Conservation (phyloP, 345 rosid species). For the Raphanus sativus region DNA sequence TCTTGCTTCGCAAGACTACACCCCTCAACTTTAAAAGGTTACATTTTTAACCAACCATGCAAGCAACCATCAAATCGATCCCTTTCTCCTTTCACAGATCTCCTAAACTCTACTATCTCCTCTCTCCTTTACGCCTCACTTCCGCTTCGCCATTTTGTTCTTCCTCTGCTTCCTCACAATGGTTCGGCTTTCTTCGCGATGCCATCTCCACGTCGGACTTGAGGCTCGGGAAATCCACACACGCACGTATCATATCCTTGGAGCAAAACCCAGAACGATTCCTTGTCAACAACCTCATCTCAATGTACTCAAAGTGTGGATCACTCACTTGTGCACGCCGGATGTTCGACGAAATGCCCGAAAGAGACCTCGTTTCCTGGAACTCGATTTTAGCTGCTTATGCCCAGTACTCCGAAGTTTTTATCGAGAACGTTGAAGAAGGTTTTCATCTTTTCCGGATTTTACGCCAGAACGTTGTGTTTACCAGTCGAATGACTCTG, state of each 20-base stretch:
- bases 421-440: conserved; percentile 32
- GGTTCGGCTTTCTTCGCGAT: conserved; percentile 56
- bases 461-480: conserved; percentile 39
- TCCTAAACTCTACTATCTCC: not conserved
- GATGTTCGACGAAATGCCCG: conserved; percentile 54
- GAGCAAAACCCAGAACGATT: conserved; percentile 47
- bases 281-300: conserved; percentile 52
- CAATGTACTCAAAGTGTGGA: conserved; percentile 54
- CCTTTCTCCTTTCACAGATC: conserved; percentile 18
- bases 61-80: conserved; percentile 20
- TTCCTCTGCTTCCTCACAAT: conserved; percentile 41
- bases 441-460: conserved; percentile 46
- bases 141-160: not conserved
- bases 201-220: conserved; percentile 49
- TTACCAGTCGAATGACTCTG: conserved; percentile 48
- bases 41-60: conserved; percentile 29
- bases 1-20: conserved; percentile 23
- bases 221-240: conserved; percentile 49
- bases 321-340: conserved; percentile 50
- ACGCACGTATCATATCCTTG: conserved; percentile 45
- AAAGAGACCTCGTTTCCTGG: conserved; percentile 58
- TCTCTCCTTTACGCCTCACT: conserved; percentile 7
- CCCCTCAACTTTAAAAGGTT: conserved; percentile 5
- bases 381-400: conserved; percentile 58
- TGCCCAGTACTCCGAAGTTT: conserved; percentile 40